Base-by-base conservation (phyloP, 805 yeast genomes). In the Zygotorulaspora danielsina region DNA sequence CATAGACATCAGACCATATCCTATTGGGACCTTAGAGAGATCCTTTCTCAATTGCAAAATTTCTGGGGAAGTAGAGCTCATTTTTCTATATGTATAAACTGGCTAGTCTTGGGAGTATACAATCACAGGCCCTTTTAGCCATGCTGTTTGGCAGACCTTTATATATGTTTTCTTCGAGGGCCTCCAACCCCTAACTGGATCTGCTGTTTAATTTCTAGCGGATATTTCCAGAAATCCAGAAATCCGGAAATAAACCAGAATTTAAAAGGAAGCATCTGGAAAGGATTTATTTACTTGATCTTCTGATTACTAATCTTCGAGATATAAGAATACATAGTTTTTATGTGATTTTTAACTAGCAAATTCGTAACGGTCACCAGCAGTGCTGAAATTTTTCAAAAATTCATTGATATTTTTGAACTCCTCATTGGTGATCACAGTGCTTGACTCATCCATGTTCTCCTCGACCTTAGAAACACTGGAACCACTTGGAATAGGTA, bases 401-500 rank as follows among this genome's bases (percentile, higher is more conserved):
- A 75, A 65, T 2, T 61, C 55, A 38, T 75, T 71, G 44, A 85
- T 67, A 40, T 72, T 73, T 0, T 63, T 61, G 47, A 82, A 71
- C 41, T 83, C 87, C 0, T 57, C 73, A n/a, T 73, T 78, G 2
- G 78, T 57, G 39, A 87, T 64, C 8, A 62, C 59, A 34, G 74
- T 50, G 34, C 59, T 52, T 2, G 36, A 19, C 20, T 51, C 60
- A 16, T 67, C 63, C 48, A 75, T 67, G 63, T 86, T 88, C 55
- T 77, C 83, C 33, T 70, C 67, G 12, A 82, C 76, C 58, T 85
- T 79, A 8, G 61, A 66, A 3, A 65, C 59, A 26, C 79, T 73
- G 5, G 87, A 73, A 3, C 85, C 80, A 38, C 89, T 81, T 15
- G 96, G 96, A 57, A 88, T 83, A 22, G 96, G 94, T 32, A 88